Evolutionary conservation across 495 filamentous ascomycete species (phyloP).

Genomic region (Podospora bellae-mahoneyi): DNA sequence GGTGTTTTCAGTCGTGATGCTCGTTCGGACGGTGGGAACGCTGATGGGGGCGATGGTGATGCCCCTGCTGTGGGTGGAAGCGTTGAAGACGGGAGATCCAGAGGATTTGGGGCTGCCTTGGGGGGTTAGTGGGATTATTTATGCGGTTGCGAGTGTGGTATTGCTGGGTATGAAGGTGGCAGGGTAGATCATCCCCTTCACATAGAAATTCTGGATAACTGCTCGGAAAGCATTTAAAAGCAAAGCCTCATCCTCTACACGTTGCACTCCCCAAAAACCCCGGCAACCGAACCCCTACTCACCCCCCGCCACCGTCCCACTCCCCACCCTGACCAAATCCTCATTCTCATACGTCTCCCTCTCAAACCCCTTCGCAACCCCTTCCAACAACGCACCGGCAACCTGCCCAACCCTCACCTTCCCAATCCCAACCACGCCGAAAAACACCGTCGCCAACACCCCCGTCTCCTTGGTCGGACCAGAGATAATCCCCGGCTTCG

Average conservation of each 20-base stretch:
- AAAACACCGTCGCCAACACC: background rate
- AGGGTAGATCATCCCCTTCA: background rate
- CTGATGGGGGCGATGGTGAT: conserved; percentile 42
- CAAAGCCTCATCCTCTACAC: no score
- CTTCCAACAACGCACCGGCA: conserved; percentile 44
- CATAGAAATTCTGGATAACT: no score
- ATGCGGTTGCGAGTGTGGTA: conserved; percentile 24
- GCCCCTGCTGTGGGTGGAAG: conserved; percentile 40
- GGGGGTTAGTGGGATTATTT: conserved; percentile 36
- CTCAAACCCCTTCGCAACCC: conserved; percentile 44
- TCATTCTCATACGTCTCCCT: conserved; percentile 46
- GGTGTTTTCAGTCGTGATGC: conserved; percentile 47
- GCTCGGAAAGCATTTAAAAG: no score
- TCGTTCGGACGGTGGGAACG: conserved; percentile 43
- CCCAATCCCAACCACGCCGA: conserved; percentile 28
- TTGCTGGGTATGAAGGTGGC: conserved; percentile 17
- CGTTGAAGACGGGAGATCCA: conserved; percentile 22
- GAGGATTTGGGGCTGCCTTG: conserved; percentile 32
- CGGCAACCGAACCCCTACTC: background rate
- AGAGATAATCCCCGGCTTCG: conserved; percentile 43
- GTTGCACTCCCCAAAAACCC: background rate
- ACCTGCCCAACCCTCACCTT: conserved; percentile 39
- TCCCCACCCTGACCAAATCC: conserved; percentile 41
- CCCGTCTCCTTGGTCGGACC: conserved; percentile 15
- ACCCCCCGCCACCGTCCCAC: background rate